Evolutionary conservation across 345 rosid species (phyloP).

Genomic region (Noccaea caerulescens): DNA sequence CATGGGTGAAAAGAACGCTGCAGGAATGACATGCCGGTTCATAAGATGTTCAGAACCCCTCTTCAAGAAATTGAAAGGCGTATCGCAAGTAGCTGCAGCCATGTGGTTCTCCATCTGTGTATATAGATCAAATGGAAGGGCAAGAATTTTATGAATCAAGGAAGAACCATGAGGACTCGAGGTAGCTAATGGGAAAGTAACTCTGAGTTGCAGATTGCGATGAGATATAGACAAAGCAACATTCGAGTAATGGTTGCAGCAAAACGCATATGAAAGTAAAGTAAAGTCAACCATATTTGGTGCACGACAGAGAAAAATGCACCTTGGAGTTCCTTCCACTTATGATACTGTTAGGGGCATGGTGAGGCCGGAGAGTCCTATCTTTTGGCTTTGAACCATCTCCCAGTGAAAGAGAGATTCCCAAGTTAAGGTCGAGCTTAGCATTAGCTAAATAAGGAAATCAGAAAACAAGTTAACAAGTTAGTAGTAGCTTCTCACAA

Average conservation of each 20-base stretch:
- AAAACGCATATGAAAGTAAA: slow-evolving; percentile 10
- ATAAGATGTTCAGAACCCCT: slow-evolving; percentile 60
- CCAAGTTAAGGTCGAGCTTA: slow-evolving; percentile 82
- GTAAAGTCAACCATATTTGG: slow-evolving; percentile 18
- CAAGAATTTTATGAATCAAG: slow-evolving; percentile 16
- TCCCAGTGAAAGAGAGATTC: slow-evolving; percentile 65
- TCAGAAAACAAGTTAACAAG: slow-evolving; percentile 1
- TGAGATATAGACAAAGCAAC: slow-evolving; percentile 16
- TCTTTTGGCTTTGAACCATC: slow-evolving; percentile 55
- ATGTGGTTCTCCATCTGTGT: slow-evolving; percentile 55
- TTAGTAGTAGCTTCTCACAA: slow-evolving; percentile 22
- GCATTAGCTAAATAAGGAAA: slow-evolving; percentile 35
- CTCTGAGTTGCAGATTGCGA: slow-evolving; percentile 18
- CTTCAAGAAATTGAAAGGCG: slow-evolving; percentile 52
- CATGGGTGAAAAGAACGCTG: slow-evolving; percentile 58
- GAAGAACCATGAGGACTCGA: slow-evolving; percentile 21
- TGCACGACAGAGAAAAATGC: slow-evolving; percentile 18
- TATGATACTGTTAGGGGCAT: slow-evolving; percentile 43
- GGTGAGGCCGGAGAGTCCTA: slow-evolving; percentile 48
- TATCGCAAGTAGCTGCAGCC: slow-evolving; percentile 47
- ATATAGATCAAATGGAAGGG: slow-evolving; percentile 31
- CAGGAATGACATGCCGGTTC: slow-evolving; percentile 50
- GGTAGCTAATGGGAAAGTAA: slow-evolving; percentile 11
- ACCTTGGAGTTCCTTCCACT: slow-evolving; percentile 60
- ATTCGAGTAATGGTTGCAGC: slow-evolving; percentile 7